phyloP scores from a whole-genome alignment of 169 alveolate genomes.

The Neospora caninum region DNA sequence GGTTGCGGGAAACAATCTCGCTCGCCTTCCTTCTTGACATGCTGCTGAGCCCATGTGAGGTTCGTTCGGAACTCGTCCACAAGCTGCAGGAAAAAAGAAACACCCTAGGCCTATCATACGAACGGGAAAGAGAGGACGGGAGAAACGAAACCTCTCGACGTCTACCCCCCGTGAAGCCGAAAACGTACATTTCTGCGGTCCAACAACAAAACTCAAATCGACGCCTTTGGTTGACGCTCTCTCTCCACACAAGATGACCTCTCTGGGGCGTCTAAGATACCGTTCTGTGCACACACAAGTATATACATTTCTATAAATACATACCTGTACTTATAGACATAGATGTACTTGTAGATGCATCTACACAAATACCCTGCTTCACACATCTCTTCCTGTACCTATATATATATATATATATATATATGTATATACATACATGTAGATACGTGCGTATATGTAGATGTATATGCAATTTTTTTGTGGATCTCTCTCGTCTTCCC shows the following conservation, averaged over 20 bases:
- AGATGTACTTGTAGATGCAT: no score
- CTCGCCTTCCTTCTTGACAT: not conserved
- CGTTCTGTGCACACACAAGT: no score
- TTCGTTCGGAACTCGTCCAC: conserved; percentile 17
- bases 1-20: not conserved
- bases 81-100: not conserved
- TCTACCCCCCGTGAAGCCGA: not conserved
- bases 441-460: no score
- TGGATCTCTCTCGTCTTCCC: not conserved
- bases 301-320: no score
- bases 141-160: not conserved
- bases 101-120: not conserved
- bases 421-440: no score
- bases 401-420: no score
- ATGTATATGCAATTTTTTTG: no score
- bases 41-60: conserved; percentile 23
- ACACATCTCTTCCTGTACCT: no score
- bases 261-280: not conserved
- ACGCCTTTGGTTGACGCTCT: not conserved
- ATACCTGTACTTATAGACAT: no score
- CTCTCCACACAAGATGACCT: not conserved
- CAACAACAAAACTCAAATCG: not conserved
- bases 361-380: no score
- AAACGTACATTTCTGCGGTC: not conserved
- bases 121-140: no score